These are phyloP conservation scores for Phyllostachys edulis DNA, from an alignment of 176 grass and related monocot genomes.

Conservation along the genomic window DNA sequence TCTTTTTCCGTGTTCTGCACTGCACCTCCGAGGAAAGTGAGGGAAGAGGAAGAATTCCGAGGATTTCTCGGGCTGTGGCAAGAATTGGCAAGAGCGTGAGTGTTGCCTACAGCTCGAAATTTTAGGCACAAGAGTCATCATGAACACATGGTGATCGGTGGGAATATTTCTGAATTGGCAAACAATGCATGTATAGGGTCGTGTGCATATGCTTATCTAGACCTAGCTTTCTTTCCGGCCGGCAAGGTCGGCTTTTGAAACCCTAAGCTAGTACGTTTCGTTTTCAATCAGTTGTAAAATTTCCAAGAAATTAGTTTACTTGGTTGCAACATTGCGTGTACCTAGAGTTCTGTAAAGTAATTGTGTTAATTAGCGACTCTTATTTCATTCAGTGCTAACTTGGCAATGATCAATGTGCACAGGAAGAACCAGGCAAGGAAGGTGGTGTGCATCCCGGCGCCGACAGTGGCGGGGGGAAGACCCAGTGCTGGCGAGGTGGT, in stretches of 20 bases:
- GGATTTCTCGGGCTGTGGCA: slow-evolving; percentile 33
- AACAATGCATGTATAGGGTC: slow-evolving; percentile 31
- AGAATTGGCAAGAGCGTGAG: slow-evolving; percentile 38
- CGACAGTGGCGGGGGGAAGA: slow-evolving; percentile 53
- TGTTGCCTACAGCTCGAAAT: slow-evolving; percentile 55
- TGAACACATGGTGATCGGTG: slow-evolving; percentile 49
- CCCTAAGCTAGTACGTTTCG: slow-evolving; percentile 36
- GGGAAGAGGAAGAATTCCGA: slow-evolving; percentile 17
- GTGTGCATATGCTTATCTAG: slow-evolving; percentile 36
- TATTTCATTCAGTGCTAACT: background rate
- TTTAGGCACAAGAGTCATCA: slow-evolving; percentile 41
- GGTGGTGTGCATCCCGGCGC: slow-evolving; percentile 90
- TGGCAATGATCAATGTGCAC: background rate
- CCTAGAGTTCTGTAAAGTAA: background rate
- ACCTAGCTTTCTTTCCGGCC: slow-evolving; percentile 25
- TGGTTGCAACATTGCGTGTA: background rate
- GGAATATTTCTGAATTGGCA: slow-evolving; percentile 51
- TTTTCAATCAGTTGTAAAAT: background rate
- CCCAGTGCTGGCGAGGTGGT: slow-evolving; percentile 63
- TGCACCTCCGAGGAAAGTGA: slow-evolving; percentile 21
- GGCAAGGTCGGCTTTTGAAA: slow-evolving; percentile 44
- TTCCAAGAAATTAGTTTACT: background rate
- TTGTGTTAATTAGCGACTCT: background rate
- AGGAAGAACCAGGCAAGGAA: slow-evolving; percentile 93
- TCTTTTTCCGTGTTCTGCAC: slow-evolving; percentile 24